Evolutionary conservation across 2,329 filamentous ascomycete species (phyloP), one percentile per base, ranked within the genome.

Genomic region (Xylariales sp.): DNA sequence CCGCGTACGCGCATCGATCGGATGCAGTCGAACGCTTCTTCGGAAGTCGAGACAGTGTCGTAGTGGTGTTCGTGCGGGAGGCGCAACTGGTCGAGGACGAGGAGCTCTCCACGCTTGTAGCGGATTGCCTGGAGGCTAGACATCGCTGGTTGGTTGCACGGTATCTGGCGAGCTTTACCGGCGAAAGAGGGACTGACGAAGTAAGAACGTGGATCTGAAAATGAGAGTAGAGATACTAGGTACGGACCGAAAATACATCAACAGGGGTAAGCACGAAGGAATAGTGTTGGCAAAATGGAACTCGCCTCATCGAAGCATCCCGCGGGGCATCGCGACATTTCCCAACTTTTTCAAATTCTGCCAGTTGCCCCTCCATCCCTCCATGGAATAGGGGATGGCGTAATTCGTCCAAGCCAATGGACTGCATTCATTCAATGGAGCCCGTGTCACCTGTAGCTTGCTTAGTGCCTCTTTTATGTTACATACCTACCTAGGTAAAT

Each of bases 11-110:
- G 69, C 87, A 93, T 93, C 12, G 84, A 76, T 53, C 80, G 82
- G 66, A 93, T 93, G 54, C 84, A 86, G 60, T 88, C 82, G 66
- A 88, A 93, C 27, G 85, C 87, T 64, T 88, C 84, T 52, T 83
- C 76, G 48, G 81, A 78, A 9, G 78, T 85, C 21, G 74, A 74
- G 40, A 91, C 78, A 48, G 76, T 62, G 55, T 91, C 85, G 61
- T 90, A 93, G 61, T 86, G 78, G 56, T 87, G 82, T 52, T 86
- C 80, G 57, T 93, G 86, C 11, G 87, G 87, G 16, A 93, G 74
- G 47, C 80, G 79, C n/a, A 93, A 79, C 67, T 93, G 87, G 62
- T 93, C 86, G 41, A 93, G 76, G 50, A 93, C 87, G 51, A 86
- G 73, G 44, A 93, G 73, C 60, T 76, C 76, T 51, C 86, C 86